Evolutionary conservation across 345 rosid genomes (phyloP).

Genomic region (Aethionema arabicum): DNA sequence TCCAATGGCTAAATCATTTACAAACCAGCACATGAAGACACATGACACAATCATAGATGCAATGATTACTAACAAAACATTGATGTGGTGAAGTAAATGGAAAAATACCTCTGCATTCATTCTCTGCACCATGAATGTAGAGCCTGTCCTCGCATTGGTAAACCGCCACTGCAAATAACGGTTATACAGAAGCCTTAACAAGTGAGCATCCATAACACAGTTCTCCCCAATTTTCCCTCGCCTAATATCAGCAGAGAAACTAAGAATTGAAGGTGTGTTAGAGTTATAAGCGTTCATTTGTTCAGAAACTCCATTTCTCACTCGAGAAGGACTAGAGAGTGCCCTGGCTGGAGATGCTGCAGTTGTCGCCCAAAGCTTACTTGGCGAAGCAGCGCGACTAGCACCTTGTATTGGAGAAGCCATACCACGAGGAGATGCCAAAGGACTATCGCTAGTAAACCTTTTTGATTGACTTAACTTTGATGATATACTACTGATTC

Average conservation of each 20-base stretch:
- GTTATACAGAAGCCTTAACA: slow-evolving; percentile 82
- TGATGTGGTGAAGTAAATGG: background rate
- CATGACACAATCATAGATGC: background rate
- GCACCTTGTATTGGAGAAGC: slow-evolving; percentile 64
- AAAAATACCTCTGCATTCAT: slow-evolving; percentile 67
- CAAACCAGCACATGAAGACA: background rate
- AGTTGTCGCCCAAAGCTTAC: slow-evolving; percentile 68
- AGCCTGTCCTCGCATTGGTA: slow-evolving; percentile 75
- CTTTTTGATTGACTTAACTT: slow-evolving; percentile 65
- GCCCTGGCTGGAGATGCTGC: slow-evolving; percentile 59
- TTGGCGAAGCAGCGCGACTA: slow-evolving; percentile 70
- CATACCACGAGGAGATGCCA: slow-evolving; percentile 57
- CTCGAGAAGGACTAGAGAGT: slow-evolving; percentile 69
- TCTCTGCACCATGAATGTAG: slow-evolving; percentile 64
- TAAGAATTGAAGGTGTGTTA: slow-evolving; percentile 75
- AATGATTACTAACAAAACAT: background rate
- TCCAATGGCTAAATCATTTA: slow-evolving; percentile 9
- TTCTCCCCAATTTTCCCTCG: slow-evolving; percentile 84
- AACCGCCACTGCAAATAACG: slow-evolving; percentile 84
- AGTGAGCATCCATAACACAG: slow-evolving; percentile 70
- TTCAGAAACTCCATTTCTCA: slow-evolving; percentile 47
- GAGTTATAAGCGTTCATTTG: slow-evolving; percentile 44
- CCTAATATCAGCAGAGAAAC: slow-evolving; percentile 81
- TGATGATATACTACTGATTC: slow-evolving; percentile 50
- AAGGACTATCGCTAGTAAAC: slow-evolving; percentile 55